Base-by-base conservation (phyloP, 192 early-diverging fungal species). In the Physocladia obscura region DNA sequence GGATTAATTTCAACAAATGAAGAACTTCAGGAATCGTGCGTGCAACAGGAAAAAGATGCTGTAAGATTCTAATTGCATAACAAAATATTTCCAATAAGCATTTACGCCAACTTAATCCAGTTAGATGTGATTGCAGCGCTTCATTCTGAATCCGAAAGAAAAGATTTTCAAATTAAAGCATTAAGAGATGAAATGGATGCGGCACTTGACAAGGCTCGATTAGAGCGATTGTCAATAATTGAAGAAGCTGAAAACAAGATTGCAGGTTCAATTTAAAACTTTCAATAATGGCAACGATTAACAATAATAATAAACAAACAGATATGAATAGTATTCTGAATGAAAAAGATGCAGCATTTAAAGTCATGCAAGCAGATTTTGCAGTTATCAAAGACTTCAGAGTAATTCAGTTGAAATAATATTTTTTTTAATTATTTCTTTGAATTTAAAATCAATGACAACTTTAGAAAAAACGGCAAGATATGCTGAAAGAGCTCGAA, bases 291-390 rank as follows among this genome's bases (percentile, higher is more conserved):
- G n/a, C n/a, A n/a, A n/a, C 51, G 26, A 5, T n/a, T 34, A 37
- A 58, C 26, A 29, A 58, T 17, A 44, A 8, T 32, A 58, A 21
- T 32, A 22, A 58, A 58, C 8, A 32, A 47, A 50, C 54, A 85
- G 83, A 82, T 11, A 73, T 87, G 61, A 81, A 61, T 31, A 35
- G 73, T 13, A 62, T 80, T 11, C 32, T 88, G 40, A 74, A 52
- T 19, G 86, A 88, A 51, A 87, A 87, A 67, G 86, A 88, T 52
- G 76, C 81, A 2, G 82, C 82, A 0, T 80, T 74, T 62, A 82
- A 81, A 62, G 77, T 87, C 29, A 86, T 88, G 82, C 82, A 88
- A 51, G 75, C 85, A 37, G 86, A 88, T 59, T 84, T 87, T 76
- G 73, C 81, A 1, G 82, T 82, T 37, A 82, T 88, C 56, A 88